phyloP scores from a whole-genome alignment of 139 green algal species.

The Closterium sp. region DNA sequence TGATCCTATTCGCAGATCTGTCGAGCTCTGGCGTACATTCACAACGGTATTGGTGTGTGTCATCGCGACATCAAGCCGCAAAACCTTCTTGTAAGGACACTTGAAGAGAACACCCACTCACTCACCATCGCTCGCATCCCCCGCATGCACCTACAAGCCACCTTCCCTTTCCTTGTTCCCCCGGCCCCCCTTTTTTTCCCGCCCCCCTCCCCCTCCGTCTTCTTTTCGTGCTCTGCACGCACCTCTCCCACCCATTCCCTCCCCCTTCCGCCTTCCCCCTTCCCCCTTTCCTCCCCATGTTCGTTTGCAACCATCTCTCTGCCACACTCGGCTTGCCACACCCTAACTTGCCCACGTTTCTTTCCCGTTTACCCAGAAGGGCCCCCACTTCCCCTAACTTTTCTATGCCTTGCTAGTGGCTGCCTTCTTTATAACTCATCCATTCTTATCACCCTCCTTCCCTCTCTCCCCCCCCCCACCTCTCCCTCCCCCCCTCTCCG shows the following conservation, averaged over 20 bases:
- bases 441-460: neutral
- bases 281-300: neutral
- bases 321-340: no score
- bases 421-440: neutral
- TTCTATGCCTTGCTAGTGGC: neutral
- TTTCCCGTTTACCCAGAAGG: no score
- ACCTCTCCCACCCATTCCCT: neutral
- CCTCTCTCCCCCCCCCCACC: neutral
- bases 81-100: constrained; percentile 54
- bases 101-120: neutral
- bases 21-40: constrained; percentile 54
- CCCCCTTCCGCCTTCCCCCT: neutral
- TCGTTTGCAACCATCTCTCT: no score
- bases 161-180: neutral
- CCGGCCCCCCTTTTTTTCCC: neutral
- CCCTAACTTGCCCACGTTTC: no score
- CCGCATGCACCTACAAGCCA: no score
- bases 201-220: neutral
- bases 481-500: no score
- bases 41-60: constrained; percentile 53
- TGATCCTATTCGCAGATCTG: constrained; percentile 45
- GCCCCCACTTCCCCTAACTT: no score
- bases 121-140: neutral
- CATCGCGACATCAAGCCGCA: constrained; percentile 61
- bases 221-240: no score